Conservation (phyloP, 257 asterid genomes). For the Jacaranda copaia region DNA sequence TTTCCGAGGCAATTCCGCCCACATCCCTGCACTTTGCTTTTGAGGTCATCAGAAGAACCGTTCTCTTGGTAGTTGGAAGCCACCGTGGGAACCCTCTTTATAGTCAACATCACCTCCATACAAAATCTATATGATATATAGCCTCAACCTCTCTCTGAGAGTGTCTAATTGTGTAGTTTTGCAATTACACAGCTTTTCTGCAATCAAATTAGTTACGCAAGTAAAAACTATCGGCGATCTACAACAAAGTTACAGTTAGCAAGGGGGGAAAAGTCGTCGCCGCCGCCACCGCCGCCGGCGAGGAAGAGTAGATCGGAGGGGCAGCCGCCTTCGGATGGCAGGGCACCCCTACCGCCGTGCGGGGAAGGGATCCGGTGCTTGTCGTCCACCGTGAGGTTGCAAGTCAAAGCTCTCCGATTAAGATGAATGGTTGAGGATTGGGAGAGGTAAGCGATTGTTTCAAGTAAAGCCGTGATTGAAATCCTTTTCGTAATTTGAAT, state of each 20-base stretch:
- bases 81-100: constrained; percentile 74
- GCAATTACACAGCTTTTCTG: background rate
- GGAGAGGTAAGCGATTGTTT: constrained; percentile 32
- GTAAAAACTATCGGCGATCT: background rate
- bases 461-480: constrained; percentile 57
- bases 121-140: constrained; percentile 6
- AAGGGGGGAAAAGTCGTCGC: background rate
- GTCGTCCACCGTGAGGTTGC: constrained; percentile 49
- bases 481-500: constrained; percentile 1
- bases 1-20: constrained; percentile 69
- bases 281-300: constrained; percentile 71
- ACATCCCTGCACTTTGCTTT: constrained; percentile 47
- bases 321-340: constrained; percentile 83
- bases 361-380: constrained; percentile 69
- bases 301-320: constrained; percentile 81
- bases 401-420: constrained; percentile 30
- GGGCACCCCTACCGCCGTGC: constrained; percentile 88
- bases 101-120: constrained; percentile 60
- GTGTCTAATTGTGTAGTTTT: background rate
- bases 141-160: background rate
- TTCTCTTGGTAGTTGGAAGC: constrained; percentile 74
- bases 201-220: background rate
- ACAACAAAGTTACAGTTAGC: constrained; percentile 17
- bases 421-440: constrained; percentile 38
- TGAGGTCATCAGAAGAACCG: constrained; percentile 46